Conservation (phyloP, 2,329 filamentous ascomycete species). For the Phoma sp. region DNA sequence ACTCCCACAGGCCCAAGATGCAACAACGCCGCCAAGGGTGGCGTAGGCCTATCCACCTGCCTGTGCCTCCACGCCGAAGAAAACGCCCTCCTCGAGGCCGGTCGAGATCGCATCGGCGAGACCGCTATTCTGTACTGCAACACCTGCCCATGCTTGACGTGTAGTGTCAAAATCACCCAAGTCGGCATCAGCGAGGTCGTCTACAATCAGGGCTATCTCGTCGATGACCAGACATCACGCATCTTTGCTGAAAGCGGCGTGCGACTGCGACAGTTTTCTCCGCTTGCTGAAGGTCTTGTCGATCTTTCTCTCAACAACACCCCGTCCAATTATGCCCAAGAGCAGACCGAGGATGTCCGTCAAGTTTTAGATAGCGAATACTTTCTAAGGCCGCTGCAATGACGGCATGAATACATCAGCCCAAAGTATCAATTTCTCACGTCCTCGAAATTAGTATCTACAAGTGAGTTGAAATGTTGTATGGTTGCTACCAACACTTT, state of each 20-base stretch:
- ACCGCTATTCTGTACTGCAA: constrained; percentile 90
- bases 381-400: constrained; percentile 32
- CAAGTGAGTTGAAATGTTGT: too few species aligned
- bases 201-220: constrained; percentile 91
- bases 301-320: constrained; percentile 33
- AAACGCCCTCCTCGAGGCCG: constrained; percentile 93
- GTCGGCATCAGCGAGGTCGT: constrained; percentile 96
- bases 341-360: constrained; percentile 27
- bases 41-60: constrained; percentile 81
- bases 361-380: constrained; percentile 31
- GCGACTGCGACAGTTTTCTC: constrained; percentile 83
- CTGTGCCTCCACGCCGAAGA: constrained; percentile 98
- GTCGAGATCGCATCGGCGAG: constrained; percentile 84
- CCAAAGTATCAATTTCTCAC: too few species aligned
- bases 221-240: constrained; percentile 81
- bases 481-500: too few species aligned
- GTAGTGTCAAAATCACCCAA: constrained; percentile 98
- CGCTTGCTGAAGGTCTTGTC: constrained; percentile 51
- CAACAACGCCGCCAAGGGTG: constrained; percentile 75
- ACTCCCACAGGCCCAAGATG: constrained; percentile 67
- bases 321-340: neutral
- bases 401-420: neutral
- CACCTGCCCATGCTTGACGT: constrained; percentile 95
- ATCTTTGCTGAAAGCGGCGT: constrained; percentile 88
- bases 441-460: too few species aligned